A percentile compares a stretch with the other conserved stretches of the same genome.
Evolutionary conservation across 139 green algal species (phyloP).

Genomic region (Zygnema cylindricum): DNA sequence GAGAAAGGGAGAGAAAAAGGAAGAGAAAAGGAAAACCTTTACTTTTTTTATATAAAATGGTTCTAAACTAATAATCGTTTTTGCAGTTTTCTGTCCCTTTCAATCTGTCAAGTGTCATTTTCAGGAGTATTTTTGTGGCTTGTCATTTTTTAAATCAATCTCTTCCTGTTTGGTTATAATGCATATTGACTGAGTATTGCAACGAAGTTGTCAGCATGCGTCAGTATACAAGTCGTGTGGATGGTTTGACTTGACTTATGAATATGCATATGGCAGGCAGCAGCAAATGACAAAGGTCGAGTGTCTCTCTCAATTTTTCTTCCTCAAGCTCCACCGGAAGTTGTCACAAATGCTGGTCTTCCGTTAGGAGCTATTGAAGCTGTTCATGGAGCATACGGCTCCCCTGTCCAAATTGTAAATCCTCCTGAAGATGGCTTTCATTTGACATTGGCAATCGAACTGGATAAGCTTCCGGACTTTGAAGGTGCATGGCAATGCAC

Average conservation of each 20-base stretch:
- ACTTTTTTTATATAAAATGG: too few relatives aligned
- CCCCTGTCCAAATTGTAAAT: slow-evolving; percentile 15
- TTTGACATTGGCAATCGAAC: slow-evolving; percentile 31
- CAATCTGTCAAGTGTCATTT: background rate
- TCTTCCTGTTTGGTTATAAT: too few relatives aligned
- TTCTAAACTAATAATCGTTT: background rate
- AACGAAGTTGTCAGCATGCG: too few relatives aligned
- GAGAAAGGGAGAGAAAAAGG: background rate
- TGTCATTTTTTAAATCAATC: background rate
- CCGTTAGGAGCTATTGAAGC: slow-evolving; percentile 29
- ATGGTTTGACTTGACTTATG: too few relatives aligned
- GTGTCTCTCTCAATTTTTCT: background rate
- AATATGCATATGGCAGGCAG: too few relatives aligned
- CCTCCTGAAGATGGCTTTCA: slow-evolving; percentile 23
- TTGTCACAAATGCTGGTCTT: slow-evolving; percentile 15
- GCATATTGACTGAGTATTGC: too few relatives aligned
- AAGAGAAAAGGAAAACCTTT: background rate
- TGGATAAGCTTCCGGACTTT: background rate
- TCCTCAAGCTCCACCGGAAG: slow-evolving; percentile 20
- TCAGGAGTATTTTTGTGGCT: background rate
- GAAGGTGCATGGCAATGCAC: background rate
- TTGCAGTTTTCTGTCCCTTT: background rate
- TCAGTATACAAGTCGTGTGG: too few relatives aligned
- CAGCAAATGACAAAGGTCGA: background rate
- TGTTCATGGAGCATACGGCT: slow-evolving; percentile 15